These are phyloP conservation scores for Russula sp. DNA, from an alignment of 768 basidiomycete species.

Conservation along the genomic window DNA sequence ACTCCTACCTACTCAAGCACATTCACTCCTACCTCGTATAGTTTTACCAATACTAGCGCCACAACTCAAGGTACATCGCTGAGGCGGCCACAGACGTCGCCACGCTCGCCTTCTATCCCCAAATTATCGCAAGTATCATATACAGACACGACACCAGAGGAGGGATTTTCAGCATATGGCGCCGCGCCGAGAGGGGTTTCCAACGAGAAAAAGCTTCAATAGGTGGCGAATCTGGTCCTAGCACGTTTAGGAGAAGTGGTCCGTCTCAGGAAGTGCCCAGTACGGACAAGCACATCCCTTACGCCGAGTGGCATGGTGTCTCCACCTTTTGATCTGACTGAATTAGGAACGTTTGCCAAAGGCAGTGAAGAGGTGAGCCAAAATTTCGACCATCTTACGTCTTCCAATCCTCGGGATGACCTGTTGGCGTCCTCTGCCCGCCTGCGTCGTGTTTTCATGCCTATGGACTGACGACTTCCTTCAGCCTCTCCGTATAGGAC, in stretches of 20 bases:
- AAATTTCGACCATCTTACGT: conserved; percentile 10
- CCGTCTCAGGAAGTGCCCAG: conserved; percentile 31
- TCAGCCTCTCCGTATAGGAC: conserved; percentile 84
- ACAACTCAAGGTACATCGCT: conserved; percentile 48
- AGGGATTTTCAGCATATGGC: conserved; percentile 54
- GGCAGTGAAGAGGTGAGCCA: conserved; percentile 45
- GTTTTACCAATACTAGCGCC: conserved; percentile 38
- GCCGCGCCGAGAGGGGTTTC: conserved; percentile 42
- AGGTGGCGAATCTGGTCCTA: conserved; percentile 8
- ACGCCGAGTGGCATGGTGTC: conserved; percentile 40
- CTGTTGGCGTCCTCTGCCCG: conserved; percentile 6
- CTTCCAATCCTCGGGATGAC: conserved; percentile 1
- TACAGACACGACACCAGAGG: conserved; percentile 30
- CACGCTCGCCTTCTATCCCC: conserved; percentile 51
- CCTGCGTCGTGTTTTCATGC: conserved; percentile 13
- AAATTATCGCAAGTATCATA: conserved; percentile 29
- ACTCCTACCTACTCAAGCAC: conserved; percentile 40
- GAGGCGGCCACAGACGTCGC: conserved; percentile 61
- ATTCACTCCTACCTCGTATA: conserved; percentile 40
- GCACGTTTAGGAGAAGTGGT: conserved; percentile 22
- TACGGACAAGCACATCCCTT: conserved; percentile 31
- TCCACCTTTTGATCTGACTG: conserved; percentile 48
- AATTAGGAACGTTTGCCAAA: conserved; percentile 45
- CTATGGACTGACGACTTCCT: conserved; percentile 24
- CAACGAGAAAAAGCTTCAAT: conserved; percentile 31